Conservation (phyloP, 2,329 filamentous ascomycete genomes). For the Tolypocladium sp. region DNA sequence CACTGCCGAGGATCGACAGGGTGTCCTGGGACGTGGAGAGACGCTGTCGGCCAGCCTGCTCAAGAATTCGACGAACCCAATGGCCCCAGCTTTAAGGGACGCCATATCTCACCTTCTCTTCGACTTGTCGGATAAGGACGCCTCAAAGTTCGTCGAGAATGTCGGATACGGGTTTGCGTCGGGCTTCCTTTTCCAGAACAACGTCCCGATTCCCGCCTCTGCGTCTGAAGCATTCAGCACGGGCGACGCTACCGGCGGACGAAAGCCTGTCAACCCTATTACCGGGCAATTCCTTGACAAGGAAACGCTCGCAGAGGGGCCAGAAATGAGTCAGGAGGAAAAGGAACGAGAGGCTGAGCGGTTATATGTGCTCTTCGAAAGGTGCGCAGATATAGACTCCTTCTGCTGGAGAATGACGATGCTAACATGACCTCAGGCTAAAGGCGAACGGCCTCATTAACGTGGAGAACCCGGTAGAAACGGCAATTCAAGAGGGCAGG, state of each 20-base stretch:
- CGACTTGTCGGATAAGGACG: conserved; percentile 74
- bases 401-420: not conserved
- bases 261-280: conserved; percentile 62
- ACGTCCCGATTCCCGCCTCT: conserved; percentile 65
- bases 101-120: conserved; percentile 75
- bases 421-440: conserved; percentile 32
- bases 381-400: conserved; percentile 33
- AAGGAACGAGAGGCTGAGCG: conserved; percentile 87
- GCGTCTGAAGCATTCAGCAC: conserved; percentile 39
- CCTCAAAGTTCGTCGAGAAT: conserved; percentile 74
- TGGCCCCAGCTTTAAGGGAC: conserved; percentile 62
- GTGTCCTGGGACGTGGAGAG: conserved; percentile 66
- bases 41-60: conserved; percentile 71
- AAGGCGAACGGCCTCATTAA: conserved; percentile 68
- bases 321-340: conserved; percentile 82
- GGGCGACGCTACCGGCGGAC: conserved; percentile 14
- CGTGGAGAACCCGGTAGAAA: conserved; percentile 69
- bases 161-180: conserved; percentile 93
- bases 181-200: conserved; percentile 78
- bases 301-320: conserved; percentile 49
- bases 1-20: conserved; percentile 62
- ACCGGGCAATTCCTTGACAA: conserved; percentile 73
- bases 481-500: conserved; percentile 59
- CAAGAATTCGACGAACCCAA: conserved; percentile 64
- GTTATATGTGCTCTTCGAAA: conserved; percentile 84